phyloP scores from a whole-genome alignment of 176 grass and related monocot genomes.

The Aechmea fasciata region DNA sequence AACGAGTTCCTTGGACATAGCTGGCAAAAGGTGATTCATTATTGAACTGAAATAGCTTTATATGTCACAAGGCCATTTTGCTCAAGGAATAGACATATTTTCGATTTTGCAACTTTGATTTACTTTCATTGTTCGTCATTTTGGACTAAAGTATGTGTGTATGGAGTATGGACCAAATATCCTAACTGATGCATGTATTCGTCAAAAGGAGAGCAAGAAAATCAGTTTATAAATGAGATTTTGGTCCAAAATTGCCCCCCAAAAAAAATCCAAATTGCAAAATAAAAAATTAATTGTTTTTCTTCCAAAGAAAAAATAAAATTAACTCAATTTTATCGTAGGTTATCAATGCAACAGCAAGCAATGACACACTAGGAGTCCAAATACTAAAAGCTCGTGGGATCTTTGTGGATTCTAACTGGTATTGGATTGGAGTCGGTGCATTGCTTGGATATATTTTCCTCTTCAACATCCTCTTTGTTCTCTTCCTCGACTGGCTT shows the following conservation, averaged over 20 bases:
- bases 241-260: no score
- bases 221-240: no score
- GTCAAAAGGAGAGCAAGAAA: no score
- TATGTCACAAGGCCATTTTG: neutral
- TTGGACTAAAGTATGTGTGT: no score
- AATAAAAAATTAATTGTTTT: no score
- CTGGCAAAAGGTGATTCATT: conserved; percentile 51
- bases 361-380: conserved; percentile 48
- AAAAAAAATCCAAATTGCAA: no score
- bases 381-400: conserved; percentile 49
- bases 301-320: no score
- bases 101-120: no score
- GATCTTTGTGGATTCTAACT: conserved; percentile 78
- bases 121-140: no score
- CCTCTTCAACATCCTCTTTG: conserved; percentile 83
- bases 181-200: no score
- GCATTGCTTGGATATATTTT: conserved; percentile 80
- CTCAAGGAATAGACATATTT: no score
- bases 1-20: conserved; percentile 91
- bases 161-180: no score
- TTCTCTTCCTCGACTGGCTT: conserved; percentile 84
- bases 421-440: conserved; percentile 92
- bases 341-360: conserved; percentile 29
- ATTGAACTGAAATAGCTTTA: neutral
- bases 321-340: neutral